Conservation (phyloP, 257 asterid genomes). For the Rehmannia glutinosa region DNA sequence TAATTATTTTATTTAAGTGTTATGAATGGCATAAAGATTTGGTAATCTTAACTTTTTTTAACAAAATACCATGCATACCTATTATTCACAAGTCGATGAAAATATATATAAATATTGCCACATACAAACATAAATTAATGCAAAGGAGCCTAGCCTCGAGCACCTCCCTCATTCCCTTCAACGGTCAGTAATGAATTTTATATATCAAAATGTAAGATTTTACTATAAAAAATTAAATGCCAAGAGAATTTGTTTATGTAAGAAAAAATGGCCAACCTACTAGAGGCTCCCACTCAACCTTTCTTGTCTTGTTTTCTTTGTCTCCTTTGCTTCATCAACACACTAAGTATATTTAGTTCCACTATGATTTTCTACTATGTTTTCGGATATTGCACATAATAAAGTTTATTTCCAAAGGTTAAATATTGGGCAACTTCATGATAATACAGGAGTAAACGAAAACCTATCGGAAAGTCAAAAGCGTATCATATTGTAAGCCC, state of each 20-base stretch:
- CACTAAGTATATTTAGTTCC: constrained; percentile 11
- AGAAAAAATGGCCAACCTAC: constrained; percentile 20
- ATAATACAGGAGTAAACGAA: too few relatives aligned
- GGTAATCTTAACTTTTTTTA: too few relatives aligned
- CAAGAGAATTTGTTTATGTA: not conserved
- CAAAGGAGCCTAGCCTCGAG: constrained; percentile 31
- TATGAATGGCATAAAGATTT: too few relatives aligned
- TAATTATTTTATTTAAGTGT: too few relatives aligned
- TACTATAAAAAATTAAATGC: not conserved
- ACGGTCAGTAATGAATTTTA: constrained; percentile 40
- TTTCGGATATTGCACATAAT: not conserved
- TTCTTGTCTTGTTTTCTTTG: constrained; percentile 40
- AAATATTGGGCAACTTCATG: too few relatives aligned
- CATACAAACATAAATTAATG: not conserved
- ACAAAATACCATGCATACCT: too few relatives aligned
- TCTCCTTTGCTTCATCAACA: constrained; percentile 27
- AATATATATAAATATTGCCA: too few relatives aligned
- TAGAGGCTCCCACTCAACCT: constrained; percentile 33
- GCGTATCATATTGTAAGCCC: too few relatives aligned
- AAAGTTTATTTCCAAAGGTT: not conserved
- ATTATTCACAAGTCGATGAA: too few relatives aligned
- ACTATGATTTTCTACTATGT: not conserved
- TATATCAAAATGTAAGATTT: constrained; percentile 14
- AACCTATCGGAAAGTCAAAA: too few relatives aligned
- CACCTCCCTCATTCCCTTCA: constrained; percentile 34